Base-by-base conservation (phyloP, 164 flowering plant genomes). In the Euptelea pleiosperma region DNA sequence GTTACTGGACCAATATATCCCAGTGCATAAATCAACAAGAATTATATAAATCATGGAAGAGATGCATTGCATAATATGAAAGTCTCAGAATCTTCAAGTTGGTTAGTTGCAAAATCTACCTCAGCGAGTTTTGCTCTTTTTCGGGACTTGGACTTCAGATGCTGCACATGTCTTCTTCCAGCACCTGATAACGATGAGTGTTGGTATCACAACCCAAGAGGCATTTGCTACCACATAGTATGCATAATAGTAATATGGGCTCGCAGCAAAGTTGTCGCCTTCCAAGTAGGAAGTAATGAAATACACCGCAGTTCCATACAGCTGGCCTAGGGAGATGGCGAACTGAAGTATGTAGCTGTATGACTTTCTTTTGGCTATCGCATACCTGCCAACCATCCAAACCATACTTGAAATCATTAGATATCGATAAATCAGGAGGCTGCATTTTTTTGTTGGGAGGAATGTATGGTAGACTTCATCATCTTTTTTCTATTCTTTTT, bases 161-260 rank as follows among this genome's bases (percentile, higher is more conserved):
- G 91, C 81, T 1, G 75, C 74, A 64, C 86, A 85, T 55, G 84
- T 84, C 66, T 73, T 85, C 71, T 69, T 86, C 98, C 98, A 92
- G 73, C 87, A 70, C 28, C 82, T 76, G 54, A 85, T 72, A 24
- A 50, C 37, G 11, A 92, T 84, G 62, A 84, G 78, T 14, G 75
- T 44, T 1, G 98, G 98, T 40, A 92, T 86, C 36, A 83, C 62
- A 53, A 85, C 43, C 98, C 98, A 92, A 33, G 70, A 79, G 54
- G 75, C 46, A 70, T 92, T 89, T 28, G 87, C 82, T 4, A 60
- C 68, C 43, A 89, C 47, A 39, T 85, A 92, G 72, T 92, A 89
- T 6, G 79, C 75, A 63, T 82, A 84, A 70, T 89, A 89, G 62
- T 87, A 72, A 16, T 35, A 79, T 8, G 76, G 14, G 70, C 72